phyloP scores from a whole-genome alignment of 768 basidiomycete genomes.

The Wakefieldia striispora region DNA sequence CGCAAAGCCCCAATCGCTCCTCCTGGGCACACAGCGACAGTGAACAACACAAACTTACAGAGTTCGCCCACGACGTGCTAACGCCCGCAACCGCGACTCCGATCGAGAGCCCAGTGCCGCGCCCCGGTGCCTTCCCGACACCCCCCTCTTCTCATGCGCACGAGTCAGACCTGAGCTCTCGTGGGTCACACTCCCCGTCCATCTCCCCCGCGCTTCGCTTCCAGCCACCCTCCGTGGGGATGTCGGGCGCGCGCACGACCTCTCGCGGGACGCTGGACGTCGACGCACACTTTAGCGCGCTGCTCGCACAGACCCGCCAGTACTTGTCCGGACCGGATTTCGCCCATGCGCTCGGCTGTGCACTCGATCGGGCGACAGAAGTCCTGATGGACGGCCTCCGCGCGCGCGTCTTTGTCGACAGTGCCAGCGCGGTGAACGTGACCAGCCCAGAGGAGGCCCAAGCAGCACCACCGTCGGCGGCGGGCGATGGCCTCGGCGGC shows the following conservation, averaged over 20 bases:
- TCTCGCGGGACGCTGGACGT: slow-evolving; percentile 6
- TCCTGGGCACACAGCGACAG: not conserved
- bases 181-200: slow-evolving; percentile 26
- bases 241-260: not conserved
- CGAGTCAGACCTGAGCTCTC: slow-evolving; percentile 20
- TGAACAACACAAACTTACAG: not conserved
- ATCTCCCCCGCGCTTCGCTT: slow-evolving; percentile 23
- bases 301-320: slow-evolving; percentile 67
- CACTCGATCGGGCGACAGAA: slow-evolving; percentile 66
- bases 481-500: slow-evolving; percentile 21
- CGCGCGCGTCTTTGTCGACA: slow-evolving; percentile 55
- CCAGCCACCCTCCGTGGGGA: not conserved
- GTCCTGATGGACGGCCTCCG: slow-evolving; percentile 64
- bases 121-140: slow-evolving; percentile 17
- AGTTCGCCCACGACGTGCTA: slow-evolving; percentile 3
- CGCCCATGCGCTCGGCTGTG: slow-evolving; percentile 63
- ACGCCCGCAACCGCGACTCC: slow-evolving; percentile 17
- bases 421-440: slow-evolving; percentile 9
- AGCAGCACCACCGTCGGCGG: not conserved
- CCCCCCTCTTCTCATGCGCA: slow-evolving; percentile 16
- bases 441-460: slow-evolving; percentile 10
- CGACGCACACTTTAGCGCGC: slow-evolving; percentile 47
- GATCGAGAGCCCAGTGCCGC: slow-evolving; percentile 11
- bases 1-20: not conserved
- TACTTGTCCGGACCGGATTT: slow-evolving; percentile 71